Evolutionary conservation across 2,329 filamentous ascomycete species (phyloP).

Genomic region (Trichoderma lentiforme): DNA sequence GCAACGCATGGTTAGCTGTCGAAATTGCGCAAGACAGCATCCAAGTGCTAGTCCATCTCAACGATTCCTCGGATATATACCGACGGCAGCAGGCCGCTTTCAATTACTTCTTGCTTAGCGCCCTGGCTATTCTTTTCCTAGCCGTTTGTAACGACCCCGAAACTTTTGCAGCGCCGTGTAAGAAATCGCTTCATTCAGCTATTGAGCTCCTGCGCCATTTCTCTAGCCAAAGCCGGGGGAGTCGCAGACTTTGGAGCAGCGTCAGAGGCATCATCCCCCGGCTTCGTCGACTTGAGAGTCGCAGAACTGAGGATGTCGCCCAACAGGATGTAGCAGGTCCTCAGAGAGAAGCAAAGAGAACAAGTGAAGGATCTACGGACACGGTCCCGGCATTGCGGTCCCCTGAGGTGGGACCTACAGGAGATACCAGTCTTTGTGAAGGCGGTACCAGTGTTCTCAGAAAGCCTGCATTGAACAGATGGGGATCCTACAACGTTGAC

Average conservation of each 20-base stretch:
- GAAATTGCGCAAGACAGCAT: slow-evolving; percentile 27
- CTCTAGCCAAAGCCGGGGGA: not conserved
- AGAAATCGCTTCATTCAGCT: not conserved
- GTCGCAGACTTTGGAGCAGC: not conserved
- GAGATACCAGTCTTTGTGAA: not conserved
- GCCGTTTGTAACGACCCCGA: slow-evolving; percentile 41
- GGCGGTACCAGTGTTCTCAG: not conserved
- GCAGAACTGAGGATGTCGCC: not conserved
- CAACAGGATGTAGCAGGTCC: not conserved
- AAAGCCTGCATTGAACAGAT: not conserved
- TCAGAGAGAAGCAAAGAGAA: not conserved
- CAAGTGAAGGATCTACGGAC: not conserved
- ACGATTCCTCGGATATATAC: slow-evolving; percentile 28
- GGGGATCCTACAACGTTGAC: not conserved
- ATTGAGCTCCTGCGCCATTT: not conserved
- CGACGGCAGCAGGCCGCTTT: slow-evolving; percentile 27
- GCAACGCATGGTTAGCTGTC: slow-evolving; percentile 38
- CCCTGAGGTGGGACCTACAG: not conserved
- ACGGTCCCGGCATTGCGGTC: not conserved
- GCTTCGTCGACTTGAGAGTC: not conserved
- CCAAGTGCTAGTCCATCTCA: slow-evolving; percentile 25
- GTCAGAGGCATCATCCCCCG: not conserved
- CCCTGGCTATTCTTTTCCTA: slow-evolving; percentile 37
- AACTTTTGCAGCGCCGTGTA: not conserved
- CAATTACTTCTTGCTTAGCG: slow-evolving; percentile 30